Base-by-base conservation (phyloP, 2,329 filamentous ascomycete species). In the Phyllosticta capitalensis region DNA sequence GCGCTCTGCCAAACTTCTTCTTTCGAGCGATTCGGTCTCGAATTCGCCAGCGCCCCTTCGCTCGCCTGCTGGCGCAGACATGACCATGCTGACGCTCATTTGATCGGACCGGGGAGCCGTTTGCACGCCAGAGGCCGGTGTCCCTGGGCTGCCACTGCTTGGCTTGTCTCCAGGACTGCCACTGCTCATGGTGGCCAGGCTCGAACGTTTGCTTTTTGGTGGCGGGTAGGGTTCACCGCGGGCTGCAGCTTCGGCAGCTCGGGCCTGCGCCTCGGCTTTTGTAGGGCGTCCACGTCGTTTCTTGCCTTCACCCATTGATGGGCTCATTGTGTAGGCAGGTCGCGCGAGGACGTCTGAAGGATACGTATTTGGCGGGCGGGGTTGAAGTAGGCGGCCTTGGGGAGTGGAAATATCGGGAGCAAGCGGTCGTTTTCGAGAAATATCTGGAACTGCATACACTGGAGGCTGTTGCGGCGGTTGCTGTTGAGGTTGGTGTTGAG, bases 201-300 rank as follows among this genome's bases (percentile, higher is more conserved):
- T 70, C 63, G 60, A 52, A 26, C 56, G 60, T 28, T 61, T 67
- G 19, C 65, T 69, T 58, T 71, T 68, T 12, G 72, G 69, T 55
- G 71, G 70, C 54, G 72, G 71, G 53, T 75, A 74, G 20, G 68
- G 63, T 61, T 76, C 73, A 9, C 71, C 74, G 45, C 70, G 68
- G 45, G 70, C 70, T 52, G 69, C 68, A 56, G 74, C 73, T 61
- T 71, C 73, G 56, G 74, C 72, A 30, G 72, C 75, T 66, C 75
- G 75, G 58, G 73, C 72, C 60, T 77, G 72, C 48, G 74, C 72
- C 64, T 78, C 75, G 59, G 74, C 76, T 62, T 78, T 79, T 3
- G 76, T 77, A 7, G 77, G 77, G 58, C 77, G 69, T 28, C 77
- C 77, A 57, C 77, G 71, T 65, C 78, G 78, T 64, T 77, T 76